Evolutionary conservation across 371 early-diverging fungal species (phyloP).

Genomic region (Phascolomyces articulosus): DNA sequence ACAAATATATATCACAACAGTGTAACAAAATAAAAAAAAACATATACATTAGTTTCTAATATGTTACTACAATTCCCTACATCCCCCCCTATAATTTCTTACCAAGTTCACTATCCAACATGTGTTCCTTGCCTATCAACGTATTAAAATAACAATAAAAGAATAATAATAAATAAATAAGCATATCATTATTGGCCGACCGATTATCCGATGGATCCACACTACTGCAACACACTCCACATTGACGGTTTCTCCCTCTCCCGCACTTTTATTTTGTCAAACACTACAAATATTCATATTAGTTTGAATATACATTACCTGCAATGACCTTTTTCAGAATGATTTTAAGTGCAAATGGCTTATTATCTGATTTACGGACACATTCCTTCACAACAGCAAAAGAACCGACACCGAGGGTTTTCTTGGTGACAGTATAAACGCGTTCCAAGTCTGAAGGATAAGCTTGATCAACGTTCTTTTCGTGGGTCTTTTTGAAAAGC

Average conservation of each 20-base stretch:
- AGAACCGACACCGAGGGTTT: constrained; percentile 73
- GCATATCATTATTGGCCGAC: not conserved
- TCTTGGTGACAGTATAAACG: constrained; percentile 52
- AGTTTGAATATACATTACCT: constrained; percentile 25
- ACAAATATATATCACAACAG: no score
- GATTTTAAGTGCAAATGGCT: constrained; percentile 83
- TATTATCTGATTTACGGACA: constrained; percentile 55
- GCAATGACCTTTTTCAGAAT: constrained; percentile 73
- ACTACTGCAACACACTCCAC: no score
- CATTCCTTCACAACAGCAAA: constrained; percentile 85
- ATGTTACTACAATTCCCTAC: not conserved
- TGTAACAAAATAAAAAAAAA: no score
- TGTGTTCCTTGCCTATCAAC: constrained; percentile 71
- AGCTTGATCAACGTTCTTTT: constrained; percentile 23
- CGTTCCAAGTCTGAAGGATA: constrained; percentile 4
- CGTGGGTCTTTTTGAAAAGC: constrained; percentile 54
- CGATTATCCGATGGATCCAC: not conserved
- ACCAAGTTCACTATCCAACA: constrained; percentile 84
- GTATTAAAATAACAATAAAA: not conserved
- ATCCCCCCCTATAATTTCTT: constrained; percentile 9
- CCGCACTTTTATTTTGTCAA: no score
- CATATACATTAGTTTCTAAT: not conserved
- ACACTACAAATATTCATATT: no score
- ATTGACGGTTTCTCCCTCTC: no score
- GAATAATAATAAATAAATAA: not conserved